A percentile compares a stretch with the other conserved stretches of the same genome.
phyloP scores from a whole-genome alignment of 768 basidiomycete species.

The Clavaria fumosa region DNA sequence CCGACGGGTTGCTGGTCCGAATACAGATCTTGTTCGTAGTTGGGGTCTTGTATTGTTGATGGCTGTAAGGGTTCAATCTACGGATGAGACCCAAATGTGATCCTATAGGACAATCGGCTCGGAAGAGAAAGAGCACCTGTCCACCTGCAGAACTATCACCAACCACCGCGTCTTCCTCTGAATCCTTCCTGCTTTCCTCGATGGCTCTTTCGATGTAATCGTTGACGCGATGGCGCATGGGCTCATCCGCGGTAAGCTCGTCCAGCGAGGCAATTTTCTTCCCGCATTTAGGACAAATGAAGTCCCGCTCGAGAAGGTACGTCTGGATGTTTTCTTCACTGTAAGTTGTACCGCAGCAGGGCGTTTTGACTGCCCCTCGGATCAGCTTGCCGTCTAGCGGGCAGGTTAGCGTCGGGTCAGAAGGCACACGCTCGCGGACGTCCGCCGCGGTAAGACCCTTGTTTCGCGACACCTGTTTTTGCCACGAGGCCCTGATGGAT shows the following conservation, averaged over 20 bases:
- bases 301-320: slow-evolving; percentile 86
- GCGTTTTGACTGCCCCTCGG: slow-evolving; percentile 88
- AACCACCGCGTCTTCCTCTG: slow-evolving; percentile 26
- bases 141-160: slow-evolving; percentile 15
- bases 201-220: slow-evolving; percentile 75
- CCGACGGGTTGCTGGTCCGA: slow-evolving; percentile 53
- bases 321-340: slow-evolving; percentile 98
- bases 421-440: slow-evolving; percentile 71
- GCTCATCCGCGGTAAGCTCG: slow-evolving; percentile 69
- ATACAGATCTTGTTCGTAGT: slow-evolving; percentile 48
- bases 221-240: slow-evolving; percentile 56
- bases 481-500: slow-evolving; percentile 69
- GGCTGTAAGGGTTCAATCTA: too few relatives aligned
- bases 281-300: slow-evolving; percentile 81
- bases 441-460: slow-evolving; percentile 79
- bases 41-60: slow-evolving; percentile 9
- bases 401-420: slow-evolving; percentile 69
- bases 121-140: slow-evolving; percentile 20
- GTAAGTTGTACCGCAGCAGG: slow-evolving; percentile 81
- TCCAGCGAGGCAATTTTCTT: slow-evolving; percentile 82
- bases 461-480: slow-evolving; percentile 70
- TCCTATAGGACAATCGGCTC: too few relatives aligned
- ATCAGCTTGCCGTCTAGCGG: slow-evolving; percentile 88
- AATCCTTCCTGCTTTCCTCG: slow-evolving; percentile 61
- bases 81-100: too few relatives aligned